Conservation (phyloP, 768 basidiomycete species). For the Jaapia argillacea region DNA sequence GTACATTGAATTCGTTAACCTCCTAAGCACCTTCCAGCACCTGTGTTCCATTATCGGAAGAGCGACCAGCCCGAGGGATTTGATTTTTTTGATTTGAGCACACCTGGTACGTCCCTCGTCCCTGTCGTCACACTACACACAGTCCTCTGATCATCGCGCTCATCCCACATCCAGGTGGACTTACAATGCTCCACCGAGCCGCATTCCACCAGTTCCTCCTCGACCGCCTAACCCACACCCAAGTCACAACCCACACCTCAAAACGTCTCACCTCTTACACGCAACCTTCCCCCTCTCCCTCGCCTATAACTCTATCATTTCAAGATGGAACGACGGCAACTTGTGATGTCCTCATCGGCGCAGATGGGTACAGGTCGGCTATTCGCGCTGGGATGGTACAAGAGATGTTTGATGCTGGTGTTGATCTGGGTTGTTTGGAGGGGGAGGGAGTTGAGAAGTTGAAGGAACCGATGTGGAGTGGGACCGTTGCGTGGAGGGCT, state of each 20-base stretch:
- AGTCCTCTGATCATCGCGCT: not conserved
- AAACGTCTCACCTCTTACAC: slow-evolving; percentile 19
- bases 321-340: slow-evolving; percentile 15
- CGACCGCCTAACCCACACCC: slow-evolving; percentile 8
- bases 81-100: slow-evolving; percentile 42
- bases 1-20: not conserved
- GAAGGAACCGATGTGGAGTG: slow-evolving; percentile 32
- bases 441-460: slow-evolving; percentile 6
- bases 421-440: not conserved
- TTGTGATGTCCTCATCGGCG: slow-evolving; percentile 23
- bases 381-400: slow-evolving; percentile 9
- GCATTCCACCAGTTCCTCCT: slow-evolving; percentile 36
- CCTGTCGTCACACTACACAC: not conserved
- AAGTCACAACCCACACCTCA: slow-evolving; percentile 17
- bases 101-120: slow-evolving; percentile 34
- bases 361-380: slow-evolving; percentile 22
- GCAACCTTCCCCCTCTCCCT: not conserved
- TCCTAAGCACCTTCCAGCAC: slow-evolving; percentile 26
- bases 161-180: slow-evolving; percentile 16
- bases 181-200: slow-evolving; percentile 37
- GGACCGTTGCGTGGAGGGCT: slow-evolving; percentile 34
- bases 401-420: not conserved
- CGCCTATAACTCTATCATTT: slow-evolving; percentile 12
- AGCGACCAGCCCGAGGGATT: slow-evolving; percentile 46
- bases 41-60: slow-evolving; percentile 46